Evolutionary conservation across 2,329 filamentous ascomycete genomes (phyloP), one percentile per base, ranked within the genome.

Genomic region (Emmonsia crescens): DNA sequence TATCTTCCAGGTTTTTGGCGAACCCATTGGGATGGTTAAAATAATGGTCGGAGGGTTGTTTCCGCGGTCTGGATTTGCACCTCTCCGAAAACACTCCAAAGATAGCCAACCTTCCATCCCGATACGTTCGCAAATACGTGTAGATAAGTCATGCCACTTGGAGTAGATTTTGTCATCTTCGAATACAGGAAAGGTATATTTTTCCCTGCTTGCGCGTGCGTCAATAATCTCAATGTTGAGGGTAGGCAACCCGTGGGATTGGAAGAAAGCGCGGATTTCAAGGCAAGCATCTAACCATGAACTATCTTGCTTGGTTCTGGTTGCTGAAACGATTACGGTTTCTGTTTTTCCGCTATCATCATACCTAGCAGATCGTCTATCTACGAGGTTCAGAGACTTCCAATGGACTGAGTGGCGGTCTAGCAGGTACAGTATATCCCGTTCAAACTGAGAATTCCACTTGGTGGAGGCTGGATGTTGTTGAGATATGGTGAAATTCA

Each of bases 21-120:
- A 49, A 19, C 31, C 44, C n/a, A 29, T 40, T 1, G 59, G 38
- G 19, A 55, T 52, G 21, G 61, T 64, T 66, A 65, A 66, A 54
- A 63, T 19, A 42, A 40, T 27, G 1, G 61, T 57, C 14, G 42
- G 24, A 8, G 61, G 57, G 21, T 62, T 57, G 2, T 51, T 38
- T 29, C 49, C 12, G 27, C 14, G 31, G 8, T 57, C 21, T 19
- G 14, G 14, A 27, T 27, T 46, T 27, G 40, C 19, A 10, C 55
- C 55, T 27, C 55, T 38, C 21, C 55, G 27, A 21, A 42, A 57
- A 31, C 55, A 57, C 38, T 57, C 57, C 42, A 62, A 33, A 16
- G 61, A n/a, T n/a, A 60, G 27, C 27, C 58, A 55, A 24, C 27
- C 40, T 24, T 46, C 6, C 10, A 27, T 31, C 6, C 58, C 40